Percentiles rank a stretch among this genome's conserved stretches.
These are phyloP conservation scores for Nannochloropsis gaditana DNA, from an alignment of 108 stramenopile genomes.

Conservation along the genomic window DNA sequence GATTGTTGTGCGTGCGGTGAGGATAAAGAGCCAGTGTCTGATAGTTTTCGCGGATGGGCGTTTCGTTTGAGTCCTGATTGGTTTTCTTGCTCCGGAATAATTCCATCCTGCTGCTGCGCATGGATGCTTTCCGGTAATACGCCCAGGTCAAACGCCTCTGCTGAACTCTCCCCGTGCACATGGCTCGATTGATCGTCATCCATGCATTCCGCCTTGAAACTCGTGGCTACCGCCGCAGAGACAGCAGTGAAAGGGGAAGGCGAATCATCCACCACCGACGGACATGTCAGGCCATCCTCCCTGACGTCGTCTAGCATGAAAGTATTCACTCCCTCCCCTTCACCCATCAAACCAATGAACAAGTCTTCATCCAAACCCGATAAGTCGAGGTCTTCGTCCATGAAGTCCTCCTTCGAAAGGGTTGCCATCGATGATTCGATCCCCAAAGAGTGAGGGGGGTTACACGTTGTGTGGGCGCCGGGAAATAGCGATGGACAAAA, in stretches of 20 bases:
- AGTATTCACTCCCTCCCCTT: neutral
- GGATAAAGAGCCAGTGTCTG: no score
- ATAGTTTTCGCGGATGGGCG: no score
- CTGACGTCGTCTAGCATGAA: constrained; percentile 1
- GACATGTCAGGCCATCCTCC: neutral
- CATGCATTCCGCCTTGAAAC: neutral
- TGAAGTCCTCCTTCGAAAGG: neutral
- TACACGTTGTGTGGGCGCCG: neutral
- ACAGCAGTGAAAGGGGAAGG: constrained; percentile 17
- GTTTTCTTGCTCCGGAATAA: no score
- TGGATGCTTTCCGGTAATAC: no score
- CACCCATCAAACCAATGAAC: constrained; percentile 1
- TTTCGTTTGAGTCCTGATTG: no score
- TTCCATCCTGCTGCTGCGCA: no score
- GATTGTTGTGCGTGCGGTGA: no score
- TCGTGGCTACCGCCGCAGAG: neutral
- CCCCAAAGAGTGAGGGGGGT: neutral
- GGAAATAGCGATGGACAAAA: no score
- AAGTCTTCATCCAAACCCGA: neutral
- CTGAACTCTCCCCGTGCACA: no score
- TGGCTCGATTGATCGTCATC: no score
- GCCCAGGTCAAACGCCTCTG: no score
- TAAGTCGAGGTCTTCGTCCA: neutral
- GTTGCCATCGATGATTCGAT: neutral
- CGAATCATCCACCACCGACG: neutral